Evolutionary conservation across 176 grass and related monocot genomes (phyloP).

Genomic region (Dactylis glomerata): DNA sequence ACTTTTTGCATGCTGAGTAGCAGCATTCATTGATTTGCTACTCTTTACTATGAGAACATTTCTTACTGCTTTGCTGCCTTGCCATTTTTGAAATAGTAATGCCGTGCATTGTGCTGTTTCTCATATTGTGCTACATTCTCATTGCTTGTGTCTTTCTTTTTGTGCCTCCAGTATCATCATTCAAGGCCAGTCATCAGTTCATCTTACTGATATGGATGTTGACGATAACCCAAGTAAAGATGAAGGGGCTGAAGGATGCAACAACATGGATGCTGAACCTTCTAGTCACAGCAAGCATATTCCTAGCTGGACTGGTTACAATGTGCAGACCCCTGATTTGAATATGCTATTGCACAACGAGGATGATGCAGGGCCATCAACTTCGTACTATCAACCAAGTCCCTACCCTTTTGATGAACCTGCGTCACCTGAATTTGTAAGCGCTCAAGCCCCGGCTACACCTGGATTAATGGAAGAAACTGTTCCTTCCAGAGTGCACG

Average conservation of each 20-base stretch:
- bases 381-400: slow-evolving; percentile 52
- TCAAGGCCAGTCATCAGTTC: slow-evolving; percentile 53
- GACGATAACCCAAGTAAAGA: slow-evolving; percentile 60
- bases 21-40: not conserved
- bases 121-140: slow-evolving; percentile 12
- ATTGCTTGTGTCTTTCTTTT: slow-evolving; percentile 28
- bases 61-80: not conserved
- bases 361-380: slow-evolving; percentile 48
- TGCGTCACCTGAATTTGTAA: slow-evolving; percentile 54
- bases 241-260: slow-evolving; percentile 43
- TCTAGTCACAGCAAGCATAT: slow-evolving; percentile 37
- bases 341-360: slow-evolving; percentile 84
- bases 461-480: slow-evolving; percentile 90
- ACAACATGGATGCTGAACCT: slow-evolving; percentile 37
- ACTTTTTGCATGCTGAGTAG: not conserved
- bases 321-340: slow-evolving; percentile 87
- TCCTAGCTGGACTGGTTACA: slow-evolving; percentile 67
- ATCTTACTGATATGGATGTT: slow-evolving; percentile 70
- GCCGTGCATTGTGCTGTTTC: not conserved
- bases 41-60: not conserved
- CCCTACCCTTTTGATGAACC: slow-evolving; percentile 47
- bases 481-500: slow-evolving; percentile 68
- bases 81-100: slow-evolving; percentile 21
- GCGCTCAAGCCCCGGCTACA: slow-evolving; percentile 78
- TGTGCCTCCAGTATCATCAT: slow-evolving; percentile 43